A percentile compares a stretch with the other conserved stretches of the same genome.
These are phyloP conservation scores for Penicillium longicatenatum DNA, from an alignment of 495 filamentous ascomycete genomes.

Conservation along the genomic window DNA sequence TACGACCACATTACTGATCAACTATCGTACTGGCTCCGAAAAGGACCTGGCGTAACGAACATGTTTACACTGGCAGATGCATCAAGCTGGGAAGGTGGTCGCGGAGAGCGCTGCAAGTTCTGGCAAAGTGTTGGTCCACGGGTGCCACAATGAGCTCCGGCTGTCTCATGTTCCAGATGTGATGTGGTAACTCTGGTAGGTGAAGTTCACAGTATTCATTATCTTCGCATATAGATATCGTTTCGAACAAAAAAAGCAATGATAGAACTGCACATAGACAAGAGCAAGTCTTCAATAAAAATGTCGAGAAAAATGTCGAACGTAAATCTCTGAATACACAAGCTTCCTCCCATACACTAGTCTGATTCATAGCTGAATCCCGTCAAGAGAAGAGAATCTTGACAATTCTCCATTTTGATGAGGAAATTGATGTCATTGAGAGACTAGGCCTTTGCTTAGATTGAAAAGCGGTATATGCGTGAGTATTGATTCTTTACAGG, in stretches of 20 bases:
- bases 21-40: slow-evolving; percentile 18
- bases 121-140: slow-evolving; percentile 48
- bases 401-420: too few relatives aligned
- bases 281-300: neutral
- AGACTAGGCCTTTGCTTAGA: too few relatives aligned
- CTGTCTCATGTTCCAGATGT: neutral
- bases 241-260: neutral
- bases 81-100: slow-evolving; percentile 56
- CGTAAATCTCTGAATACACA: too few relatives aligned
- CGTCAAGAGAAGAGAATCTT: too few relatives aligned
- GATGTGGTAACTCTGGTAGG: neutral
- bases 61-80: slow-evolving; percentile 50
- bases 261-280: neutral
- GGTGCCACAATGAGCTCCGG: slow-evolving; percentile 7
- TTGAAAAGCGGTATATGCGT: too few relatives aligned
- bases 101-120: slow-evolving; percentile 58
- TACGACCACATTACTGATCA: slow-evolving; percentile 14
- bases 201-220: neutral
- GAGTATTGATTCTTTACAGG: too few relatives aligned
- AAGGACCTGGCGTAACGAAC: slow-evolving; percentile 49
- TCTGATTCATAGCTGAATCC: slow-evolving; percentile 14
- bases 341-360: neutral
- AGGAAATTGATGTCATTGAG: too few relatives aligned
- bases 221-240: neutral
- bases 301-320: neutral